Conservation (phyloP, 2,329 filamentous ascomycete species). For the Annulohypoxylon truncatum region DNA sequence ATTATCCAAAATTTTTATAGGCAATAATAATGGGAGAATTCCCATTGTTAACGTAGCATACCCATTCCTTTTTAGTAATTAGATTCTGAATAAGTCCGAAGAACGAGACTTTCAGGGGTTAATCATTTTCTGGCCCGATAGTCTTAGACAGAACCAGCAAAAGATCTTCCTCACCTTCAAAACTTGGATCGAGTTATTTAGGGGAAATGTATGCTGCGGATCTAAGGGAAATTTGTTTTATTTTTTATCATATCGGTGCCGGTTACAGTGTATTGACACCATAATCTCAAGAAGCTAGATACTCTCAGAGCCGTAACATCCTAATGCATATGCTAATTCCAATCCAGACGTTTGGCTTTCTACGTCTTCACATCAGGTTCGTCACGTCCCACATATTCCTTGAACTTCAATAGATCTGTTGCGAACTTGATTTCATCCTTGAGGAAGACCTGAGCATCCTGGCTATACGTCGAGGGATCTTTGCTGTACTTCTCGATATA, state of each 20-base stretch:
- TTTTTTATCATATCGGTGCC: not conserved
- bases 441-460: slow-evolving; percentile 93
- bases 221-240: not conserved
- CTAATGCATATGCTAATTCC: not conserved
- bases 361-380: slow-evolving; percentile 98
- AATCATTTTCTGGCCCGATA: no score
- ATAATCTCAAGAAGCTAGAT: not conserved
- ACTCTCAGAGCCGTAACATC: not conserved
- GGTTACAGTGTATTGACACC: not conserved
- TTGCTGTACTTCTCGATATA: slow-evolving; percentile 97
- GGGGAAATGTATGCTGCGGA: no score
- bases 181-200: no score
- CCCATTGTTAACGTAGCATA: no score
- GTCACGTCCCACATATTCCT: slow-evolving; percentile 91
- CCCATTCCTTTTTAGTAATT: no score
- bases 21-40: no score
- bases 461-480: slow-evolving; percentile 79
- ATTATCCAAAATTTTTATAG: no score
- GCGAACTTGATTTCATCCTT: slow-evolving; percentile 89
- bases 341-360: slow-evolving; percentile 34
- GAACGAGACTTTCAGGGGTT: no score
- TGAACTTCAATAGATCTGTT: slow-evolving; percentile 86
- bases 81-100: no score
- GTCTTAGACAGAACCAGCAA: no score
- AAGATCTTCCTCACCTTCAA: no score